Conservation (phyloP, 169 alveolate genomes). For the Eimeria necatrix region DNA sequence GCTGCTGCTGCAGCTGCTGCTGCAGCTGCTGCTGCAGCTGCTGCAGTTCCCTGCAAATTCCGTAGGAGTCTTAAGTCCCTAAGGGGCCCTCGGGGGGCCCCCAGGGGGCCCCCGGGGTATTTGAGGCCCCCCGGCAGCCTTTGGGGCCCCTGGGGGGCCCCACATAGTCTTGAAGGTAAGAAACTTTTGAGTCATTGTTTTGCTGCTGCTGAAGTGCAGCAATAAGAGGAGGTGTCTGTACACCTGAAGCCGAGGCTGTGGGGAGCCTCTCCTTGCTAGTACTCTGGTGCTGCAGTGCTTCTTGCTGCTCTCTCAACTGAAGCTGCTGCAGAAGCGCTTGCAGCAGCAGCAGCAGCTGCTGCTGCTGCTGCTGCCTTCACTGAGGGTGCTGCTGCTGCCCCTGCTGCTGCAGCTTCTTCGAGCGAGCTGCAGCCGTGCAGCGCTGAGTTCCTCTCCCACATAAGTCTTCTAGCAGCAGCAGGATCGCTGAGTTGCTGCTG, state of each 20-base stretch:
- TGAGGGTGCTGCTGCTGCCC: background rate
- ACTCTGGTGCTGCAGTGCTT: background rate
- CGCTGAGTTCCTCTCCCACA: too few species aligned
- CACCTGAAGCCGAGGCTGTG: background rate
- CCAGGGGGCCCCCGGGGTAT: too few species aligned
- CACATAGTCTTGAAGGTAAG: background rate
- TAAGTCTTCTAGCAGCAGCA: background rate
- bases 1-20: slow-evolving; percentile 27
- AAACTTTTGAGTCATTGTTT: background rate
- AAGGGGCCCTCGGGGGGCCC: slow-evolving; percentile 22
- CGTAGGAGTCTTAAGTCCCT: background rate
- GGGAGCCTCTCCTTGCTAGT: too few species aligned
- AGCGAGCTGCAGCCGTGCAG: background rate
- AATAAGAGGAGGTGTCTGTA: background rate
- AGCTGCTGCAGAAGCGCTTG: background rate
- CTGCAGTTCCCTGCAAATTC: background rate
- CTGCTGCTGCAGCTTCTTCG: slow-evolving; percentile 25
- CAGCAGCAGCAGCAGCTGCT: slow-evolving; percentile 32
- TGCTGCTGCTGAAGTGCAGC: background rate
- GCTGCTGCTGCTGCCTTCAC: background rate
- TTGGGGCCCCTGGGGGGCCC: slow-evolving; percentile 10
- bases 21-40: slow-evolving; percentile 63
- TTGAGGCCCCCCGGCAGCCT: background rate
- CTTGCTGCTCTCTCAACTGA: background rate
- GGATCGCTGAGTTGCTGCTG: slow-evolving; percentile 41